A percentile compares a stretch with the other conserved stretches of the same genome.
Conservation (phyloP, 2,329 filamentous ascomycete genomes). For the Colletotrichum godetiae region DNA sequence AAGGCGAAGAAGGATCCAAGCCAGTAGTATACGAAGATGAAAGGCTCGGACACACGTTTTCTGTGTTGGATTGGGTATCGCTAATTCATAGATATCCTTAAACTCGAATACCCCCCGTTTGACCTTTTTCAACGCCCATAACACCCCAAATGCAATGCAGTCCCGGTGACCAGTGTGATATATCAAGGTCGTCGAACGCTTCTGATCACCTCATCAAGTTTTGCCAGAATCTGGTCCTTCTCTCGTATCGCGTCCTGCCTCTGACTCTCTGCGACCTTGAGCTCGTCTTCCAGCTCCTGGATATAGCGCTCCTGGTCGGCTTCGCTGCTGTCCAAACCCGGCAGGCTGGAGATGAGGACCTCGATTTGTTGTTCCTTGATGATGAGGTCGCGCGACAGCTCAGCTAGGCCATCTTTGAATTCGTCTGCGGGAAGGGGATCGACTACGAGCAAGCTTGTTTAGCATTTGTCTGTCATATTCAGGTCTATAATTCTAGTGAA, state of each 20-base stretch:
- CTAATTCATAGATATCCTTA: slow-evolving; percentile 12
- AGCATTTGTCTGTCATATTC: not conserved
- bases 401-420: slow-evolving; percentile 75
- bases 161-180: not conserved
- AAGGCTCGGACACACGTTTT: not conserved
- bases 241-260: slow-evolving; percentile 72
- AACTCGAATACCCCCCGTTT: slow-evolving; percentile 8
- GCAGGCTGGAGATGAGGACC: slow-evolving; percentile 77
- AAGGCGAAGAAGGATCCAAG: not conserved
- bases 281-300: slow-evolving; percentile 72
- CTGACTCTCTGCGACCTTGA: slow-evolving; percentile 72
- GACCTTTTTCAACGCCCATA: slow-evolving; percentile 27
- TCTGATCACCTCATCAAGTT: slow-evolving; percentile 71
- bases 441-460: slow-evolving; percentile 52
- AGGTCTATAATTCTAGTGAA: not conserved
- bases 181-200: slow-evolving; percentile 68
- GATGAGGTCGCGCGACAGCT: slow-evolving; percentile 81
- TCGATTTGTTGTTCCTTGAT: slow-evolving; percentile 88
- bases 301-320: slow-evolving; percentile 78
- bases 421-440: slow-evolving; percentile 71
- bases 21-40: not conserved
- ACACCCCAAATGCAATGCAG: slow-evolving; percentile 43
- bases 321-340: slow-evolving; percentile 83
- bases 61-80: slow-evolving; percentile 13
- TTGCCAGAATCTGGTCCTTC: slow-evolving; percentile 69